A percentile compares a stretch with the other conserved stretches of the same genome.
phyloP scores from a whole-genome alignment of 176 grass and related monocot species.

The Aegilops speltoides region DNA sequence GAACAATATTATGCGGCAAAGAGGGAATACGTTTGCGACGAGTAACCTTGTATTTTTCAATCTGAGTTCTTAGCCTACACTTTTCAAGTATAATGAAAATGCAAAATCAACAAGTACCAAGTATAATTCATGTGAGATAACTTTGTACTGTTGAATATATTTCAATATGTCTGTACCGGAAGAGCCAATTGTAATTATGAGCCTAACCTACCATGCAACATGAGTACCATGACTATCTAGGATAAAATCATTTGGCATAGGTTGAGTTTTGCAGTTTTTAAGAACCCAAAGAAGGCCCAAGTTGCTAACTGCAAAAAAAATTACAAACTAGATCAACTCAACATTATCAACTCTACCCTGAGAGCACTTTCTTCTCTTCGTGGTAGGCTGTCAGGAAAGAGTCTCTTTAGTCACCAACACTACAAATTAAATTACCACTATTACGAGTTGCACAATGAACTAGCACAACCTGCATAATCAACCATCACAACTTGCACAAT shows the following conservation, averaged over 20 bases:
- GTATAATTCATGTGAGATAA: neutral
- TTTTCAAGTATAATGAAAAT: constrained; percentile 5
- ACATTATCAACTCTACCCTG: neutral
- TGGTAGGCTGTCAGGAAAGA: neutral
- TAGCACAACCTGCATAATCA: neutral
- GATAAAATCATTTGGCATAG: neutral
- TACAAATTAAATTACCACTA: neutral
- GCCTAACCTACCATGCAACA: neutral
- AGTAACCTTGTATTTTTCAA: neutral
- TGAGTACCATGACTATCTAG: constrained; percentile 12
- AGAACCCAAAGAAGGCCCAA: neutral
- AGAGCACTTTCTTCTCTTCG: neutral
- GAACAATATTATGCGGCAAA: neutral
- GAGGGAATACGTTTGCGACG: neutral
- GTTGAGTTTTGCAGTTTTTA: neutral
- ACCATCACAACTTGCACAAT: neutral
- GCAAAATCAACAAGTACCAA: neutral
- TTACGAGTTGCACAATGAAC: neutral
- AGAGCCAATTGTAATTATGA: neutral
- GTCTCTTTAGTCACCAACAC: neutral
- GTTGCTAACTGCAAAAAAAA: neutral
- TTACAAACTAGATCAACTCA: neutral
- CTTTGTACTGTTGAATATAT: neutral
- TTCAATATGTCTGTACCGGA: neutral
- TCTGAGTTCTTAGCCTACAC: neutral